Conservation (phyloP, 768 basidiomycete genomes). For the Trametes cubensis region DNA sequence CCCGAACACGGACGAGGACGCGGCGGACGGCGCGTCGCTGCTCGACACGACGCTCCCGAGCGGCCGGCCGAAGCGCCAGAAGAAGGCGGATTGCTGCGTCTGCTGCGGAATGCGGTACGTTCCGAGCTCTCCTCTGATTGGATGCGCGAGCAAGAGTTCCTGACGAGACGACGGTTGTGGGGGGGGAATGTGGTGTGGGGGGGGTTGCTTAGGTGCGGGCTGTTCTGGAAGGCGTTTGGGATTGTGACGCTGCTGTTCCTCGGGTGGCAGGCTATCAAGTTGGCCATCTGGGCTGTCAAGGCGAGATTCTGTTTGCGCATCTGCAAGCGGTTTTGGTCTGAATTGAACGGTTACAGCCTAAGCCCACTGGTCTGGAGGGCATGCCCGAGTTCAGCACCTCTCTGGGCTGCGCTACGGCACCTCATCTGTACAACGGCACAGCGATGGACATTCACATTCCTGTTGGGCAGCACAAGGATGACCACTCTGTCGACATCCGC, state of each 20-base stretch:
- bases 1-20: constrained; percentile 28
- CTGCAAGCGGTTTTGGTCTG: background rate
- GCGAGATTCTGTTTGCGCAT: constrained; percentile 36
- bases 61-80: constrained; percentile 37
- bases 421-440: constrained; percentile 47
- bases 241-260: constrained; percentile 48
- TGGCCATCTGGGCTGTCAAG: constrained; percentile 50
- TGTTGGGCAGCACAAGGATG: constrained; percentile 37
- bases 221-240: constrained; percentile 59
- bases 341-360: constrained; percentile 39
- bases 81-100: constrained; percentile 46
- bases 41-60: constrained; percentile 32
- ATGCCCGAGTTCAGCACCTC: constrained; percentile 59
- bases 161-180: background rate
- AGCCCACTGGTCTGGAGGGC: constrained; percentile 54
- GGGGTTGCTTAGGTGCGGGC: constrained; percentile 52
- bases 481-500: constrained; percentile 50
- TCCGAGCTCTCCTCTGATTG: constrained; percentile 9
- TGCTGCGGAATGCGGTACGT: constrained; percentile 55
- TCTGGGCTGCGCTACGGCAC: constrained; percentile 50
- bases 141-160: background rate
- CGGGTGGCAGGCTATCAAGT: constrained; percentile 46
- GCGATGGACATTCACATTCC: constrained; percentile 42
- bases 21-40: constrained; percentile 23
- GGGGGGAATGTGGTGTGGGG: no score